Evolutionary conservation across 331 rosid species (phyloP), one percentile per base, ranked within the genome.

Genomic region (Arachis monticola): DNA sequence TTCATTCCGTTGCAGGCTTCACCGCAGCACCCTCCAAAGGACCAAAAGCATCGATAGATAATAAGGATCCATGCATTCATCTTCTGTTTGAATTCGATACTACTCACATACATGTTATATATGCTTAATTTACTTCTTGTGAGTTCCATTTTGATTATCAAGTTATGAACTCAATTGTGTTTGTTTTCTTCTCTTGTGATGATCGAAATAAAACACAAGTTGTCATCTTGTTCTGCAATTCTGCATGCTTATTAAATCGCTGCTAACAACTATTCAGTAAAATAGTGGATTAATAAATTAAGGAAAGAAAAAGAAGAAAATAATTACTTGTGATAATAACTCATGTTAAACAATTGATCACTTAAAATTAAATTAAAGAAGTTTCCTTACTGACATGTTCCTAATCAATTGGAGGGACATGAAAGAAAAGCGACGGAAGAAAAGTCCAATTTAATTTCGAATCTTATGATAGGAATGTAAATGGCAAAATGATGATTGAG

Each of bases 1-100:
- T 44, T 92, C 97, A 1, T 92, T 92, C 79, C 76, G 96, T 68
- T 92, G 97, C 72, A 77, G 96, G 78, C 90, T 93, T 60, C 98
- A 87, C 45, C 90, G 94, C 2, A 4, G 86, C 1, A 80, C 69
- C 75, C 85, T 91, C 11, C 89, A 77, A 11, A 76, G 86, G 61
- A 81, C 97, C 31, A 87, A 86, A 73, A 86, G 90, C 84, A 80
- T 76, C 7, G 92, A 83, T 38, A 69, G 44, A 65, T 32, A 56
- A 35, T n/a, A n/a, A n/a, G n/a, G n/a, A n/a, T n/a, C n/a, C n/a
- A n/a, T n/a, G n/a, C n/a, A n/a, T 77, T 78, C 72, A 72, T 59
- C 67, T 69, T 60, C 1, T 53, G 7, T 1, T 38, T 38, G 5
- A 38, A 38, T 38, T 38, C 41, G 30, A 27, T 27, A 27, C 30